Percentiles rank a stretch among this genome's conserved stretches.
These are phyloP conservation scores for Isabelozyma pseudorhagii DNA, from an alignment of 805 yeast genomes.

Conservation along the genomic window DNA sequence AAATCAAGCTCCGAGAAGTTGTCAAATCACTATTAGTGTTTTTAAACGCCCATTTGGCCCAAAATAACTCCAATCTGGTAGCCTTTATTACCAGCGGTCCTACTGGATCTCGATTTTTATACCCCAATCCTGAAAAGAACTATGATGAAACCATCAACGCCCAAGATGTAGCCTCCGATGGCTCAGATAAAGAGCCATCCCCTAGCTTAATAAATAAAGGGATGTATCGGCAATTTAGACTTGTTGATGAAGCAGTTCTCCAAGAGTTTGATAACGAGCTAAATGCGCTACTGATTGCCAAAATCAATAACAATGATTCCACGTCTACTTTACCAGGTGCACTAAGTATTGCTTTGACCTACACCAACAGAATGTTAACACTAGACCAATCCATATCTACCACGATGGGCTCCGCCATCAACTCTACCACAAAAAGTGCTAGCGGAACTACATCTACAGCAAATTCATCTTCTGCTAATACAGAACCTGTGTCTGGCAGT, in stretches of 20 bases:
- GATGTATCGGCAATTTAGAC: slow-evolving; percentile 83
- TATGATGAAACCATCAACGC: slow-evolving; percentile 8
- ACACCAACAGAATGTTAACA: slow-evolving; percentile 65
- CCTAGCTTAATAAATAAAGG: slow-evolving; percentile 44
- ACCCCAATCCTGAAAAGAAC: slow-evolving; percentile 47
- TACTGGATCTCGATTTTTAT: slow-evolving; percentile 63
- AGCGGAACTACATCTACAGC: slow-evolving; percentile 9
- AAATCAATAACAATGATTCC: slow-evolving; percentile 17
- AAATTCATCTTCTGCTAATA: slow-evolving; percentile 9
- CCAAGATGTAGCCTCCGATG: slow-evolving; percentile 2
- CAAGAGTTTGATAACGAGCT: slow-evolving; percentile 52
- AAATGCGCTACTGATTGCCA: slow-evolving; percentile 12
- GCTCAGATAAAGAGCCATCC: slow-evolving; percentile 5
- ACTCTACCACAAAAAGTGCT: slow-evolving; percentile 29
- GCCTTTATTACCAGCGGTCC: slow-evolving; percentile 78
- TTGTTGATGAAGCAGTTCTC: slow-evolving; percentile 72
- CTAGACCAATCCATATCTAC: slow-evolving; percentile 45
- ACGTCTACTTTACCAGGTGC: slow-evolving; percentile 64
- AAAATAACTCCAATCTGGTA: slow-evolving; percentile 80
- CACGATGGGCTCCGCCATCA: slow-evolving; percentile 38
- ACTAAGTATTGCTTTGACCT: slow-evolving; percentile 74
- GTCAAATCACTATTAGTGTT: slow-evolving; percentile 68
- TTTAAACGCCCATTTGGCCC: slow-evolving; percentile 82
- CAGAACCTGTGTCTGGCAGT: slow-evolving; percentile 6
- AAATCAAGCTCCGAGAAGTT: slow-evolving; percentile 54